A percentile compares a stretch with the other conserved stretches of the same genome.
These are phyloP conservation scores for Epithemia pelagica DNA, from an alignment of 108 stramenopile species.

Conservation along the genomic window DNA sequence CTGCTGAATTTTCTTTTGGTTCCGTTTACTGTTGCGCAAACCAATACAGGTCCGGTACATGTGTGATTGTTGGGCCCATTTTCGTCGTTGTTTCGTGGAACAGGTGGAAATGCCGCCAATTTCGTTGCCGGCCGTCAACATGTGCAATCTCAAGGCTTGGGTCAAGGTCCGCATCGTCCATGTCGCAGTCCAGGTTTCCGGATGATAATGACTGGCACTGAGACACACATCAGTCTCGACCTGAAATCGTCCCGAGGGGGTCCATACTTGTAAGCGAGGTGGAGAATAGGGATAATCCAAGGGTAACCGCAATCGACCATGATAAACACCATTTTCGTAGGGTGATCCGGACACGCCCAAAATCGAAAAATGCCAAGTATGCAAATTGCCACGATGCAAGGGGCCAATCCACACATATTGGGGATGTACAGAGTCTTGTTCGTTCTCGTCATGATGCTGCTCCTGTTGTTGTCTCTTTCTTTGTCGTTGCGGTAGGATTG, in stretches of 20 bases:
- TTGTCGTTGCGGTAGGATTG: constrained; percentile 2
- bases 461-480: constrained; percentile 8
- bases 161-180: constrained; percentile 73
- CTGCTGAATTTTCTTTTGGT: background rate
- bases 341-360: constrained; percentile 50
- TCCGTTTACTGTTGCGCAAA: background rate
- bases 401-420: constrained; percentile 65
- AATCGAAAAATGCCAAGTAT: constrained; percentile 87
- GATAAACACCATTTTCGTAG: constrained; percentile 79
- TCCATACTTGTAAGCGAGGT: constrained; percentile 80
- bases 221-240: constrained; percentile 72
- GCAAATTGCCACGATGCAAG: constrained; percentile 49
- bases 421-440: constrained; percentile 2
- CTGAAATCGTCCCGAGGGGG: constrained; percentile 77
- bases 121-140: constrained; percentile 73
- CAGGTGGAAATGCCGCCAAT: constrained; percentile 50
- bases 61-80: background rate
- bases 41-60: background rate
- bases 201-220: constrained; percentile 79
- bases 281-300: constrained; percentile 80
- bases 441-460: background rate
- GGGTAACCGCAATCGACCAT: constrained; percentile 75
- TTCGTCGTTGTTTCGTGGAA: background rate
- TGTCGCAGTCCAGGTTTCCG: constrained; percentile 80
- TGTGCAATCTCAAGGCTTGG: constrained; percentile 69